Evolutionary conservation across 108 stramenopile species (phyloP).

Genomic region (Cyclotella cryptica): DNA sequence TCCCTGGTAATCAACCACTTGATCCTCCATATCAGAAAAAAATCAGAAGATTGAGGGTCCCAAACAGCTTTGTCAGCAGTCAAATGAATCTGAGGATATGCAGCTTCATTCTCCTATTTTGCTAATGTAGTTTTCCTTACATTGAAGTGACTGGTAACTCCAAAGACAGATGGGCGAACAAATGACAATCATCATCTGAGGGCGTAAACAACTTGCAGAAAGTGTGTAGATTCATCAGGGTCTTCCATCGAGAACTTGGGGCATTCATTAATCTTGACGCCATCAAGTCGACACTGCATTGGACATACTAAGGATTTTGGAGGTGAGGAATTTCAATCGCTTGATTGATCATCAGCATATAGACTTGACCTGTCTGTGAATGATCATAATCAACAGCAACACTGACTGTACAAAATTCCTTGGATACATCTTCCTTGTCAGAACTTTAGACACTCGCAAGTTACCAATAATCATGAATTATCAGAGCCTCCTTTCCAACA

Average conservation of each 20-base stretch:
- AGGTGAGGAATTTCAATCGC: conserved; percentile 12
- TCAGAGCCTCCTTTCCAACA: background rate
- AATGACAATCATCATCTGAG: background rate
- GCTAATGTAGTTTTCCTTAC: no score
- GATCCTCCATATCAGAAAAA: conserved; percentile 14
- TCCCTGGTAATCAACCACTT: conserved; percentile 4
- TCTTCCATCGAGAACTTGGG: background rate
- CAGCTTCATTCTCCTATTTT: no score
- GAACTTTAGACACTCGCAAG: background rate
- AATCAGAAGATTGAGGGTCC: conserved; percentile 9
- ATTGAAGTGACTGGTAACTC: conserved; percentile 11
- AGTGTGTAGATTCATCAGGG: conserved; percentile 8
- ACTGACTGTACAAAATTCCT: background rate
- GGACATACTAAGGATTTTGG: conserved; percentile 23
- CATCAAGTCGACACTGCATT: conserved; percentile 32
- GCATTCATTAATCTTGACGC: conserved; percentile 8
- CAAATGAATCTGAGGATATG: conserved; percentile 20
- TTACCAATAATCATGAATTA: conserved; percentile 10
- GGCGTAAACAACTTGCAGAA: background rate
- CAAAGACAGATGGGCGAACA: conserved; percentile 15
- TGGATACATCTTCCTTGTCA: background rate
- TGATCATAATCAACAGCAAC: conserved; percentile 33
- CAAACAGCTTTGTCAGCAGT: conserved; percentile 23
- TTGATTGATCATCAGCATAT: conserved; percentile 28
- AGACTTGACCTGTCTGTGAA: conserved; percentile 19